Evolutionary conservation across 1,284 basidiomycete species (phyloP), one percentile per base, ranked within the genome.

Genomic region (Takashimella tepidaria): DNA sequence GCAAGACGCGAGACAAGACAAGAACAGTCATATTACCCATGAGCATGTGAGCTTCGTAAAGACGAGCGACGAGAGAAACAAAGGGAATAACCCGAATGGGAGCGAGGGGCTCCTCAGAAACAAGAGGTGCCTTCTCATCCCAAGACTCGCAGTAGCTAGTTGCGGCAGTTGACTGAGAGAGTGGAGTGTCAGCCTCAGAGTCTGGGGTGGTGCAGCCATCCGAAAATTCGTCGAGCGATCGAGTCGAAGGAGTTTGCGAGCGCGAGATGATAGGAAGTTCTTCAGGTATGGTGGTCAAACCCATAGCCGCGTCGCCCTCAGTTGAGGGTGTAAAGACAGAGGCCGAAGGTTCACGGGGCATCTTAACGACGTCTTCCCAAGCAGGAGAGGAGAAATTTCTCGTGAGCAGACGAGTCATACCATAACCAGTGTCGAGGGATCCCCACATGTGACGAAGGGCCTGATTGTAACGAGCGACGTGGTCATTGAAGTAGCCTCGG

Each of bases 11-110:
- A n/a, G 54, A 47, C 20, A 56, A 51, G 40, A 61, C 53, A 25
- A 66, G 55, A 23, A 60, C 45, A 25, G 55, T 53, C 46, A 63
- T 63, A 55, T 66, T 56, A 5, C 59, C 67, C 57, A 70, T 66
- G 59, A 72, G 67, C 47, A 69, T 37, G 57, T 70, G 69, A 4
- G 70, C 70, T 51, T 72, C 69, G 57, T 66, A 72, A 23, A 72
- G 45, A 10, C 69, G 60, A 21, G 49, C 41, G 10, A 49, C 16
- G 19, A 60, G 57, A 13, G 57, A 42, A 19, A 61, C 20, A 53
- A 63, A 59, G 16, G 60, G 58, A 20, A 53, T 19, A 22, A 52
- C 45, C 23, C 41, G 50, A 26, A 23, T 4, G 26, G 43, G 31
- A 16, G 31, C 8, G 16, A 37, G 31, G 31, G 31, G 13, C 43